Evolutionary conservation across 306 rosid genomes (phyloP).

Genomic region (Castanea crenata): DNA sequence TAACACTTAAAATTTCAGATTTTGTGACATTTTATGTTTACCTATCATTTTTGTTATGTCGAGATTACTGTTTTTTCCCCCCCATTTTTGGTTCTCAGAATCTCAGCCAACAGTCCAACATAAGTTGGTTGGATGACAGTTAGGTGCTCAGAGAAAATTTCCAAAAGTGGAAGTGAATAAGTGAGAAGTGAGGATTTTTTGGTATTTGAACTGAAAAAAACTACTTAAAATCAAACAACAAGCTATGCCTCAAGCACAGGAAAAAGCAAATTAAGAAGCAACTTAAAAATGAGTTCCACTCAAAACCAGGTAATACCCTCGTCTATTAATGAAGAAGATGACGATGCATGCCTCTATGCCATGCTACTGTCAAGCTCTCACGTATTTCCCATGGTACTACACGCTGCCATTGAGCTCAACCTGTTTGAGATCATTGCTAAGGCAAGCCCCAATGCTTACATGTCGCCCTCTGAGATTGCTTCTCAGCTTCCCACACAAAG

Average conservation of each 20-base stretch:
- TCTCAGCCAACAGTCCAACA: no score
- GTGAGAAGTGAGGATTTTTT: no score
- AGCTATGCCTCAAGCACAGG: neutral
- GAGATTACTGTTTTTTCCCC: no score
- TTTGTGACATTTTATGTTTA: no score
- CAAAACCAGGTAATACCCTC: neutral
- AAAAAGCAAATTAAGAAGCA: neutral
- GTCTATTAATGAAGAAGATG: neutral
- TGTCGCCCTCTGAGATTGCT: slow-evolving; percentile 28
- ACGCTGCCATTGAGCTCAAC: slow-evolving; percentile 30
- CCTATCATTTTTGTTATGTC: no score
- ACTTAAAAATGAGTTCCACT: neutral
- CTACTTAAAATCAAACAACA: neutral
- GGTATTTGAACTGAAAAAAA: no score
- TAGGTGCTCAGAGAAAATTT: no score
- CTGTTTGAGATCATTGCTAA: slow-evolving; percentile 26
- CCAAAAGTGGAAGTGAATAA: no score
- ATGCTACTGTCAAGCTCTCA: neutral
- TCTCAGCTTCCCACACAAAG: slow-evolving; percentile 2
- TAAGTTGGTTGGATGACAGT: no score
- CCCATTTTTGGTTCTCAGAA: no score
- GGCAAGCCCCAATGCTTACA: neutral
- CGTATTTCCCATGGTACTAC: slow-evolving; percentile 3
- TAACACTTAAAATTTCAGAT: no score
- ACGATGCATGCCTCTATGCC: slow-evolving; percentile 15